Evolutionary conservation across 495 filamentous ascomycete genomes (phyloP), one percentile per base, ranked within the genome.

Genomic region (Aspergillus egyptiacus): DNA sequence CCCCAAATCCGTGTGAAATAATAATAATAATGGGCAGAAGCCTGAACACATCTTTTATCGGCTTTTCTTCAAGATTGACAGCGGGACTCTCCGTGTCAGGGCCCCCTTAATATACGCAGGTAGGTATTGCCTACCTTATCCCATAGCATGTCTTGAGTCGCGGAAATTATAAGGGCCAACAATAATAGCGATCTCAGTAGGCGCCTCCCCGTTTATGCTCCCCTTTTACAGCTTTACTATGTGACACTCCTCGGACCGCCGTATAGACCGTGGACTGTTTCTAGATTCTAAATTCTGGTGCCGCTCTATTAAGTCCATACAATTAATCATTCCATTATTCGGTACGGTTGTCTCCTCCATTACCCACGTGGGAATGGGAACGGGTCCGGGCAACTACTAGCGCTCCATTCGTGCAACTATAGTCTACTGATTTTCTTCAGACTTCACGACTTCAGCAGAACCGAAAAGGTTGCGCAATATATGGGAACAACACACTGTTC

Each of bases 341-440:
- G n/a, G n/a, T n/a, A n/a, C n/a, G n/a, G n/a, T n/a, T n/a, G 10
- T 32, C 13, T 44, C 41, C 23, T 20, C 14, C 13, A 27, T 30
- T 22, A 47, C 43, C 53, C 53, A 56, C 54, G 54, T 56, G 54
- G 54, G 32, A 50, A 24, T 22, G 24, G 43, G 48, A n/a, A 39
- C 27, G 44, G 54, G 48, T 34, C 33, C 40, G 44, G 54, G 38
- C 22, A 37, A 37, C 24, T 15, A n/a, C 44, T 36, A 47, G 44
- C n/a, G 44, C 24, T 19, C 25, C 19, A 8, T 34, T 47, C 24
- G 15, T 37, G 40, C 22, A 25, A 35, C 14, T 14, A 4, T 17
- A 2, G 13, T 30, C 30, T 8, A 1, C 30, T 20, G 2, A 33
- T 15, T 3, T 15, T 42, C 15, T 17, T 28, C 24, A 7, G 5